Base-by-base conservation (phyloP, 129 eudicot species). In the Arctium minus region DNA sequence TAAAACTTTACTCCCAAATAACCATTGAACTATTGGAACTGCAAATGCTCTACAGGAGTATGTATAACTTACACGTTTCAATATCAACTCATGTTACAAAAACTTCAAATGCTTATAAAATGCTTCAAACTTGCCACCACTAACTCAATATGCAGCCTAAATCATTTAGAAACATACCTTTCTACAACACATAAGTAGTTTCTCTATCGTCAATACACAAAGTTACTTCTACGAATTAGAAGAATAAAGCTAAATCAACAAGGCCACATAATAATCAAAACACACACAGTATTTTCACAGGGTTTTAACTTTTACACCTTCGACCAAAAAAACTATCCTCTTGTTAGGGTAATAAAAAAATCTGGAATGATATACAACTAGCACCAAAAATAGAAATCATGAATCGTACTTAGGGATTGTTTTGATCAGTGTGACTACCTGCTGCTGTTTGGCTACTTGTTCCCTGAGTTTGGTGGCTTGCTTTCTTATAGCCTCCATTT, bases 361-460 rank as follows among this genome's bases (percentile, higher is more conserved):
- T 42, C 80, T 1, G 2, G 70, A 82, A 48, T 22, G 31, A 75
- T 10, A 76, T 5, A 72, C 82, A 72, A 71, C 80, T n/a, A 86
- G 18, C n/a, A 2, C 46, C 13, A 36, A 67, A 30, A 64, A 11
- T 22, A 9, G 2, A 2, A 50, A 40, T 2, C 36, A 22, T 12
- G 32, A 50, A 40, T 2, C 31, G 11, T 12, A 5, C 3, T 8
- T 40, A 32, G 8, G 46, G 72, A n/a, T 32, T 15, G 46, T 13
- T 40, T 27, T 31, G 37, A 30, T 40, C 40, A 22, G 29, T 67
- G 32, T 3, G 3, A 32, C 1, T 74, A 93, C 99, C 99, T 95
- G 99, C 62, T 95, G 99, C 69, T 95, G 99, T 83, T 91, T 95
- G 72, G 97, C 94, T 38, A 95, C 99, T 95, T 95, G 99, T 71